Evolutionary conservation across 139 green algal genomes (phyloP), one percentile per base, ranked within the genome.

Genomic region (Raphidocelis subcapitata): DNA sequence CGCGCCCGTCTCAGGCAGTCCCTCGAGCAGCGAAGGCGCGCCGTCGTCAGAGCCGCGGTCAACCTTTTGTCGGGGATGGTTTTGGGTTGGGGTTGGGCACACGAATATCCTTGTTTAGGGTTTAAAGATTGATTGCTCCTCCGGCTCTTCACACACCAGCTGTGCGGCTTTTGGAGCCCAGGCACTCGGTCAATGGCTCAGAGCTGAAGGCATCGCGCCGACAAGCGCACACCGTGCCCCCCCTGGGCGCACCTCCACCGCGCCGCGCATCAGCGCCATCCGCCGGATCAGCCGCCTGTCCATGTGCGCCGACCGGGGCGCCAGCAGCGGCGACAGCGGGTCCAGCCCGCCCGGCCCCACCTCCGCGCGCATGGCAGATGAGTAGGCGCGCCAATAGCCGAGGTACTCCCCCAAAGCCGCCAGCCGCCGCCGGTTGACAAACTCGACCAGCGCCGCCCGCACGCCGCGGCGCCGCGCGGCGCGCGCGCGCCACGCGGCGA

Each of bases 351-450:
- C 36, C 23, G 51, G 28, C 1, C 33, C 26, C 10, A 31, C 69
- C 31, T 55, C 70, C 3, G 47, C 35, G 4, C 70, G 47, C 70
- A 77, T 77, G 3, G 70, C 70, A 29, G 47, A 44, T 23, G 70
- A 32, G 41, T 77, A 77, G 31, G 69, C 60, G 18, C 63, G 60
- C 70, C 70, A 77, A 10, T 63, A 37, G 2, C 60, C 64, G 4
- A 77, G 35, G 47, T 63, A 64, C 32, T 77, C 70, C 20, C 32
- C 49, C 47, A 77, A 44, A 59, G 59, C 68, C 20, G 37, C 33
- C 59, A 76, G 44, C 28, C 69, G 69, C 59, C 69, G 59, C 69
- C 61, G 60, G 60, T 76, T 67, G 15, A 76, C 60, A 29, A 76
- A 76, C 10, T 4, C 55, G 4, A 31, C 59, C 14, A 76, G n/a